These are phyloP conservation scores for Picea mariana DNA, from an alignment of 83 land plant species.

Conservation along the genomic window DNA sequence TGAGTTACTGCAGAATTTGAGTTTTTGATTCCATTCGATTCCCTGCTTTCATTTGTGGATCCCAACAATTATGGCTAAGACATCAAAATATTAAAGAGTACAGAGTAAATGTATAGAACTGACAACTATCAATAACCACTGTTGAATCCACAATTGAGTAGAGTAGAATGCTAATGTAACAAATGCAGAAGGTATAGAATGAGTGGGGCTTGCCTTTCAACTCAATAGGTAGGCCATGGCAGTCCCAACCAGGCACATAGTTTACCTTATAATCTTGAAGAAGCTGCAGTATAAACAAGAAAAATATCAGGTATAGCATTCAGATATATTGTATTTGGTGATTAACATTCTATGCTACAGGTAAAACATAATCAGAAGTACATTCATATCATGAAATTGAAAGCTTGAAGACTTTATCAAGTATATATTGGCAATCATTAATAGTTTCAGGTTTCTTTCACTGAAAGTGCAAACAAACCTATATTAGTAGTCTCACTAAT, in stretches of 20 bases:
- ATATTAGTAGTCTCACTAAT: neutral
- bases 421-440: neutral
- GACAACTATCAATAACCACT: neutral
- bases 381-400: neutral
- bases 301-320: no score
- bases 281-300: conserved; percentile 54
- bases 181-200: neutral
- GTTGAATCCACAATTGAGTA: no score
- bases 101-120: no score
- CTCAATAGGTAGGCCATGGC: conserved; percentile 98
- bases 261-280: conserved; percentile 81
- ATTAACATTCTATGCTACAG: neutral
- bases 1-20: no score
- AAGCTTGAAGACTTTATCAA: neutral
- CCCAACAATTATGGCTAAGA: neutral
- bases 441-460: neutral
- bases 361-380: neutral
- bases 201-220: conserved; percentile 76
- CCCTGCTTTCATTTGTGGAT: no score
- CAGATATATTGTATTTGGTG: no score
- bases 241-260: conserved; percentile 99
- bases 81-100: neutral
- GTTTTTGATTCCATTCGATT: no score
- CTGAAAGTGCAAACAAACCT: neutral
- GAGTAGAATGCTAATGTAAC: neutral